phyloP scores from a whole-genome alignment of 1,284 basidiomycete species.

The Microbotryum silenes-acaulis region DNA sequence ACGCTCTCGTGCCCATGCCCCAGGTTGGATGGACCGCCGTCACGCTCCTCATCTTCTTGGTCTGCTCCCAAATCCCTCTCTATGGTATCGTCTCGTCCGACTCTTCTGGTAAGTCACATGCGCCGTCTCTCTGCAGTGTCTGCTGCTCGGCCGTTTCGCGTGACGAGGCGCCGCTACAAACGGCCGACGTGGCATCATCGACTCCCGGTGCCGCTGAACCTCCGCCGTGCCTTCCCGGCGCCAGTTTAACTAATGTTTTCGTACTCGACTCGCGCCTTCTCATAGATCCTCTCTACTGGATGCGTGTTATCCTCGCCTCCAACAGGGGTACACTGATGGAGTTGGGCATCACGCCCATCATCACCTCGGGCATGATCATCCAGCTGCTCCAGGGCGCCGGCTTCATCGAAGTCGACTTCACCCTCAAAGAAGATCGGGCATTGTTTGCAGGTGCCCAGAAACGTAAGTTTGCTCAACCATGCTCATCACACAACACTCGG shows the following conservation, averaged over 20 bases:
- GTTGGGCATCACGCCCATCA: conserved; percentile 93
- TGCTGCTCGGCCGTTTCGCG: no score
- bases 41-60: conserved; percentile 93
- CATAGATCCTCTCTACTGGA: conserved; percentile 95
- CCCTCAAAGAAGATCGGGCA: conserved; percentile 91
- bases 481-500: no score
- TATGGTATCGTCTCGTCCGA: conserved; percentile 96
- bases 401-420: conserved; percentile 95
- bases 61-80: conserved; percentile 92
- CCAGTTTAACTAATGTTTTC: background rate
- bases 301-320: conserved; percentile 96
- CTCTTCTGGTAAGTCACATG: conserved; percentile 52
- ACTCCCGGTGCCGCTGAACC: no score
- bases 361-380: conserved; percentile 99
- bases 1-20: background rate
- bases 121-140: background rate
- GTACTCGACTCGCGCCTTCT: background rate
- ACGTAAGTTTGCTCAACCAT: conserved; percentile 52
- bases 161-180: no score
- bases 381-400: conserved; percentile 96
- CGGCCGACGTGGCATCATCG: no score
- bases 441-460: conserved; percentile 96
- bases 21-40: conserved; percentile 87
- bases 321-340: conserved; percentile 99
- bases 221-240: background rate